Percentiles rank a stretch among this genome's conserved stretches.
phyloP scores from a whole-genome alignment of 768 basidiomycete species.

The Tephrocybe sp. region DNA sequence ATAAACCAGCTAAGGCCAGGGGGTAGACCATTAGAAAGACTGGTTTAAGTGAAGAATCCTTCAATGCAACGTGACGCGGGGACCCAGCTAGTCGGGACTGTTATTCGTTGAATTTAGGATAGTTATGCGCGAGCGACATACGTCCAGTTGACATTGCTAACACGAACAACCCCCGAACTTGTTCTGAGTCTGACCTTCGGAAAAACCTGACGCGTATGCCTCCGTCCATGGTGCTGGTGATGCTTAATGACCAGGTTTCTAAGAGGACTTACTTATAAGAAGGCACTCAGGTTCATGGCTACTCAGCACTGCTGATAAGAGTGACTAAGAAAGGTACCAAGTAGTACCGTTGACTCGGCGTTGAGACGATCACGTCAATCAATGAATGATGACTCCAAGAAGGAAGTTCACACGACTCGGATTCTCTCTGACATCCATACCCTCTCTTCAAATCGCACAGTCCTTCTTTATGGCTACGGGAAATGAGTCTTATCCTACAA shows the following conservation, averaged over 20 bases:
- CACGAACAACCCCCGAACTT: conserved; percentile 8
- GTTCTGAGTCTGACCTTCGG: conserved; percentile 3
- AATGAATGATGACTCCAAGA: too few species aligned
- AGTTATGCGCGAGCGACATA: not conserved
- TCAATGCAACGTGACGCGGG: conserved; percentile 11
- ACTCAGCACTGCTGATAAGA: too few species aligned
- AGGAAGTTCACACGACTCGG: conserved; percentile 3
- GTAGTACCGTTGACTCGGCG: too few species aligned
- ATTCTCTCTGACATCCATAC: too few species aligned
- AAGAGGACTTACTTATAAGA: not conserved
- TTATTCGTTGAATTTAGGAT: not conserved
- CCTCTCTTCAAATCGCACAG: not conserved
- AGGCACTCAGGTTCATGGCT: too few species aligned
- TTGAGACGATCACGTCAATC: too few species aligned
- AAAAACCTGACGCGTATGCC: conserved; percentile 11
- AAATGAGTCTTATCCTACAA: conserved; percentile 11
- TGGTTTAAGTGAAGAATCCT: conserved; percentile 9
- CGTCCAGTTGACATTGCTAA: conserved; percentile 6
- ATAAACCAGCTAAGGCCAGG: not conserved
- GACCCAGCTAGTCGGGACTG: conserved; percentile 15
- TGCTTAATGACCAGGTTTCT: not conserved
- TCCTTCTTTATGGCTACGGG: conserved; percentile 12
- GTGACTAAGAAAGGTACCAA: too few species aligned
- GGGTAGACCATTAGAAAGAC: conserved; percentile 13
- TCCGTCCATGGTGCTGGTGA: not conserved